These are phyloP conservation scores for Hypoxylon sp. DNA, from an alignment of 2,329 filamentous ascomycete species.

Conservation along the genomic window DNA sequence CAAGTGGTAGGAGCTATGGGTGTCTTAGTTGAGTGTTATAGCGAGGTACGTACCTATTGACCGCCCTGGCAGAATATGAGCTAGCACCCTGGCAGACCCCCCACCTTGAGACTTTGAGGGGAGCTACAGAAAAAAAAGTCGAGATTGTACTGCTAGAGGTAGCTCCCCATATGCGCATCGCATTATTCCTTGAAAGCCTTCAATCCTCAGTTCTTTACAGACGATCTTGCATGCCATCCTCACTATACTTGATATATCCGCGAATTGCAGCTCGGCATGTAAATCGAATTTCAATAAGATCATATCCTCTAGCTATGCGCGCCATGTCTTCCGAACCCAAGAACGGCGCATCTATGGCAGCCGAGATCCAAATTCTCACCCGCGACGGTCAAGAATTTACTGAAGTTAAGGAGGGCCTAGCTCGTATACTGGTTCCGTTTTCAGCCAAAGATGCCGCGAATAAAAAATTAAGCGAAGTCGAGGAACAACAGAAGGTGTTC, in stretches of 20 bases:
- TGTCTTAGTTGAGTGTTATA: too few species aligned
- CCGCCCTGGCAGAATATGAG: background rate
- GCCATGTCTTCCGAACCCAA: slow-evolving; percentile 46
- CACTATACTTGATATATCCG: slow-evolving; percentile 4
- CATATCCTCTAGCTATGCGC: slow-evolving; percentile 37
- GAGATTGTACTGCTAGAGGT: background rate
- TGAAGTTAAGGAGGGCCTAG: slow-evolving; percentile 67
- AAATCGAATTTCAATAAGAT: slow-evolving; percentile 25
- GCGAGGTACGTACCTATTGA: background rate
- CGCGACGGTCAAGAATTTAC: slow-evolving; percentile 63
- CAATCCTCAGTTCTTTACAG: background rate
- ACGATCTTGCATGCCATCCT: slow-evolving; percentile 32
- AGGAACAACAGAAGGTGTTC: slow-evolving; percentile 83
- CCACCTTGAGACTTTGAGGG: too few species aligned
- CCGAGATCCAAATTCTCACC: slow-evolving; percentile 51
- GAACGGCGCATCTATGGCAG: slow-evolving; percentile 42
- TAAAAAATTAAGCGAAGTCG: slow-evolving; percentile 58
- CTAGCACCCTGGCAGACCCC: background rate
- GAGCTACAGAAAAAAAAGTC: background rate
- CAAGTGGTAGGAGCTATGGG: background rate
- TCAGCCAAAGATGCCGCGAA: slow-evolving; percentile 51
- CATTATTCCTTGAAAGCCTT: background rate
- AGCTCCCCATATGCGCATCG: background rate
- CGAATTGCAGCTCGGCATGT: slow-evolving; percentile 38
- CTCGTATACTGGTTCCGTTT: slow-evolving; percentile 67